Evolutionary conservation across 768 basidiomycete species (phyloP), one percentile per base, ranked within the genome.

Genomic region (Mycena amicta): DNA sequence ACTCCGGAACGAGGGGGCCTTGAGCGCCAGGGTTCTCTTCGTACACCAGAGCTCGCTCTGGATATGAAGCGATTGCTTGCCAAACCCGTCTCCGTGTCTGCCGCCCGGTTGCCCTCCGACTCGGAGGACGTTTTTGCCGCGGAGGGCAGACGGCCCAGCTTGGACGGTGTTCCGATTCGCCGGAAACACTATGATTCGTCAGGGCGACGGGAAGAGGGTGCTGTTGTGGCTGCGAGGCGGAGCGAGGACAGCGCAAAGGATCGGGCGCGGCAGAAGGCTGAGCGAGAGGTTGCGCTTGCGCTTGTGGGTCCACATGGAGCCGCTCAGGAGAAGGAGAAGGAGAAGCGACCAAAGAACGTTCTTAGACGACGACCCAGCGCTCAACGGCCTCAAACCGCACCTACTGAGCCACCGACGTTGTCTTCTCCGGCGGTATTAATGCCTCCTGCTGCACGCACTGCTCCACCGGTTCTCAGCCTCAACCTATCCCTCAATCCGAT

Each of bases 331-430:
- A 46, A 63, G 62, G 57, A 57, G 52, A 66, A 71, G 53, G 52
- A 67, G 39, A 67, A 66, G 33, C 66, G 66, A 5, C 57, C 58
- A 61, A 70, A 67, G 55, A 71, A 72, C 25, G 63, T 67, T 22
- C 40, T 66, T 30, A 56, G 53, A 55, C 62, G 65, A 20, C 60
- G 55, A 3, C 63, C 65, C 3, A 66, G 62, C 43, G 51, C 50
- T 23, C n/a, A 26, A 2, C 55, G 60, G 4, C 51, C 59, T 11
- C 22, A 52, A 6, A 45, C 54, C 23, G 50, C 53, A 1, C 55
- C 55, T 3, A 31, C 47, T 13, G 41, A 43, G 20, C 11, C 11
- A 12, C 47, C 47, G 47, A 4, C 23, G 20, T 11, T 49, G 4
- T 29, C 55, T 29, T 23, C 62, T 1, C 50, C 54, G 5, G 52